A percentile compares a stretch with the other conserved stretches of the same genome.
These are phyloP conservation scores for Aspergillus tanneri DNA, from an alignment of 2,329 filamentous ascomycete species.

Conservation along the genomic window DNA sequence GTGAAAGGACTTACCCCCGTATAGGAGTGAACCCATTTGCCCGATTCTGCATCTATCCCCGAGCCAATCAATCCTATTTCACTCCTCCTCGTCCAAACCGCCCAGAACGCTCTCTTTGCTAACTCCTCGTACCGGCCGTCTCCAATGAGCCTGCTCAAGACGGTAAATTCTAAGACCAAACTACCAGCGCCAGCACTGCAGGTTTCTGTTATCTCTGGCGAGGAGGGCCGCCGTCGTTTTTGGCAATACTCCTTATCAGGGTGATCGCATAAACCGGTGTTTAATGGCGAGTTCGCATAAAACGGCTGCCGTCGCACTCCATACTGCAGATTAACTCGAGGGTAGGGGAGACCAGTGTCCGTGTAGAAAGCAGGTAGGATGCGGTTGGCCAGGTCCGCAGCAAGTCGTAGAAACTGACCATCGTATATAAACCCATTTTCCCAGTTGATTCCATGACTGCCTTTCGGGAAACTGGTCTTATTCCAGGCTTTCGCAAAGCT, in stretches of 20 bases:
- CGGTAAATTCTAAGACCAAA: constrained; percentile 87
- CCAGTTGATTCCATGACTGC: constrained; percentile 61
- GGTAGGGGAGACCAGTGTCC: constrained; percentile 87
- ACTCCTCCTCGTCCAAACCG: constrained; percentile 87
- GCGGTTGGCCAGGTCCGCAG: constrained; percentile 77
- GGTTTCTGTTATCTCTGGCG: constrained; percentile 82
- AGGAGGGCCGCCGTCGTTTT: constrained; percentile 21
- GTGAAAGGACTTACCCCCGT: constrained; percentile 58
- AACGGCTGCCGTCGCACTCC: constrained; percentile 71
- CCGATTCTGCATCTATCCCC: constrained; percentile 87
- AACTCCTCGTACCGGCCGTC: constrained; percentile 84
- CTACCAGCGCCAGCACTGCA: constrained; percentile 97
- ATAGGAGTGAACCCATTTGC: constrained; percentile 82
- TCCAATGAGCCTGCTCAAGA: constrained; percentile 81
- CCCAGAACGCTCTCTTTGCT: constrained; percentile 92
- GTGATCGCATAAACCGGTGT: constrained; percentile 48
- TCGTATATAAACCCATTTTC: constrained; percentile 77
- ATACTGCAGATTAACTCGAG: constrained; percentile 83
- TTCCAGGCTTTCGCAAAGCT: constrained; percentile 44
- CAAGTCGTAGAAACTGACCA: constrained; percentile 85
- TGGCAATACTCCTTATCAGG: constrained; percentile 47
- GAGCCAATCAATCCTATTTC: constrained; percentile 84
- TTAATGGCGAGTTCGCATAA: constrained; percentile 80
- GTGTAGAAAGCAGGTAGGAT: constrained; percentile 91
- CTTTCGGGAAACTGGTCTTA: constrained; percentile 28